Percentiles rank a stretch among this genome's conserved stretches.
These are phyloP conservation scores for Verticillium dahliae DNA, from an alignment of 2,329 filamentous ascomycete species.

Conservation along the genomic window DNA sequence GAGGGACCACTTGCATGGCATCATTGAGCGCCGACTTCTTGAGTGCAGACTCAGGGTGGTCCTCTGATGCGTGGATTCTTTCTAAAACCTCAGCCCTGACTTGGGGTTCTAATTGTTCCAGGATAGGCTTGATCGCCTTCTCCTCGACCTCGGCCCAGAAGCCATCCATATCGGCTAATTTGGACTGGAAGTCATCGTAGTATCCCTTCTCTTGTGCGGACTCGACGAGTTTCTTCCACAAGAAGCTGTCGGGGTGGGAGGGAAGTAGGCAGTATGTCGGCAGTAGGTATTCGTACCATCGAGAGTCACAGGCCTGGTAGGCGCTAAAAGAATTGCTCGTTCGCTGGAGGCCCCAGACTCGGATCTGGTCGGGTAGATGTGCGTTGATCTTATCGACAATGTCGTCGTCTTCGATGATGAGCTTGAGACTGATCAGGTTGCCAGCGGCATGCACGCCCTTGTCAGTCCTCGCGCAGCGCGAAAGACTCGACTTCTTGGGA, in stretches of 20 bases:
- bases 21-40: conserved; percentile 12
- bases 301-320: conserved; percentile 89
- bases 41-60: conserved; percentile 12
- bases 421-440: conserved; percentile 89
- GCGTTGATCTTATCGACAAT: conserved; percentile 89
- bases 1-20: conserved; percentile 5
- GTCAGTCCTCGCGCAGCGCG: conserved; percentile 91
- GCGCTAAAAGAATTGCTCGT: conserved; percentile 90
- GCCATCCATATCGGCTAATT: conserved; percentile 69
- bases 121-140: conserved; percentile 67
- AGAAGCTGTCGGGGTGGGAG: conserved; percentile 79
- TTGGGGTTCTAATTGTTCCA: conserved; percentile 56
- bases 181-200: conserved; percentile 58
- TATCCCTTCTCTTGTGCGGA: conserved; percentile 67
- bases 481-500: conserved; percentile 90
- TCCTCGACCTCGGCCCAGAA: conserved; percentile 85
- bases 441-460: conserved; percentile 96
- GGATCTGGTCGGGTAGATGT: conserved; percentile 77
- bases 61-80: conserved; percentile 43
- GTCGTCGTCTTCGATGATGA: conserved; percentile 88
- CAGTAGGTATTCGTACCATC: conserved; percentile 96
- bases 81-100: conserved; percentile 57
- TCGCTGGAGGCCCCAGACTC: conserved; percentile 87
- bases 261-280: conserved; percentile 89
- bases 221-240: conserved; percentile 79